phyloP scores from a whole-genome alignment of 805 yeast species.

The Candida caryicola region DNA sequence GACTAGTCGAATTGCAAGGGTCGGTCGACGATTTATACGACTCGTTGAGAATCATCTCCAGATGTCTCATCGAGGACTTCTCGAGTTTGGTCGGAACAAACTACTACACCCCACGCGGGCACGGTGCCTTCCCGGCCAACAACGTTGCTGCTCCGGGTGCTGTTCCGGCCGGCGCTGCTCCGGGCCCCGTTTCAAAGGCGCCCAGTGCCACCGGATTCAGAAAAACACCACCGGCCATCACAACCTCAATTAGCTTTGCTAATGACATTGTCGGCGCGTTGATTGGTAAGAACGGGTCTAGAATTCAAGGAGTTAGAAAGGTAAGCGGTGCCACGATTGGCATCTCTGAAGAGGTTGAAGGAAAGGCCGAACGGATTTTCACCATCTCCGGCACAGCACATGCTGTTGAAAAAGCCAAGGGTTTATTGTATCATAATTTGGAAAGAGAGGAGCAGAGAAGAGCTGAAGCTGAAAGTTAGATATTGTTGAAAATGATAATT shows the following conservation, averaged over 20 bases:
- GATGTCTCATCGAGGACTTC: slow-evolving; percentile 72
- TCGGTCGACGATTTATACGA: slow-evolving; percentile 58
- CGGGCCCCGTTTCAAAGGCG: neutral
- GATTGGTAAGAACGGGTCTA: slow-evolving; percentile 80
- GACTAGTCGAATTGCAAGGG: slow-evolving; percentile 87
- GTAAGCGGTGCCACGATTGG: slow-evolving; percentile 75
- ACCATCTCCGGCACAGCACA: slow-evolving; percentile 61
- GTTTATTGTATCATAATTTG: slow-evolving; percentile 54
- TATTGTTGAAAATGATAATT: neutral
- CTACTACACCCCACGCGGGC: slow-evolving; percentile 55
- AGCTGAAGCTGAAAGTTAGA: slow-evolving; percentile 11
- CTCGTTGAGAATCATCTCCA: slow-evolving; percentile 57
- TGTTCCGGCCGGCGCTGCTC: neutral
- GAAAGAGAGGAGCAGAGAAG: slow-evolving; percentile 56
- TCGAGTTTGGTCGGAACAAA: slow-evolving; percentile 62
- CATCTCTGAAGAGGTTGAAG: slow-evolving; percentile 67
- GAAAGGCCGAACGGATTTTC: slow-evolving; percentile 62
- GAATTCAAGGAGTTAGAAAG: slow-evolving; percentile 83
- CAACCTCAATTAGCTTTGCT: slow-evolving; percentile 59
- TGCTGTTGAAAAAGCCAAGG: slow-evolving; percentile 58
- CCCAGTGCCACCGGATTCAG: slow-evolving; percentile 5
- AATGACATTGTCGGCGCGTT: slow-evolving; percentile 85
- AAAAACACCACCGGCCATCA: slow-evolving; percentile 21
- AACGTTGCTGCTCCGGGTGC: slow-evolving; percentile 1
- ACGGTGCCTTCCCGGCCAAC: slow-evolving; percentile 6